These are phyloP conservation scores for Ricinus communis DNA, from an alignment of 345 rosid genomes.

Conservation along the genomic window DNA sequence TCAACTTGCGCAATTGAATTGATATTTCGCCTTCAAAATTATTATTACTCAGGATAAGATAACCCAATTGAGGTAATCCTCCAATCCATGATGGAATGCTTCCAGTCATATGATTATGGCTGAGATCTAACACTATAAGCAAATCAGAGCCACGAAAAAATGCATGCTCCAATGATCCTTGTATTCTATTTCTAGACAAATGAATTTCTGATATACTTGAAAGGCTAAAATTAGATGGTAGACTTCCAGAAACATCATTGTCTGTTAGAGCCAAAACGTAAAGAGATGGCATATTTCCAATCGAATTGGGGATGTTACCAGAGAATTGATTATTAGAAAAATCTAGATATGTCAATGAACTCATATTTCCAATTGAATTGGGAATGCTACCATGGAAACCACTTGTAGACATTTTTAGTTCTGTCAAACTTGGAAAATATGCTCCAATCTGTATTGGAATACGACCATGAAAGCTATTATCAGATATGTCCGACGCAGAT, in stretches of 20 bases:
- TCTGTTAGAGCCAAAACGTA: background rate
- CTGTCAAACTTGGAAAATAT: background rate
- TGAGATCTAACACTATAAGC: background rate
- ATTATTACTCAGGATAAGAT: conserved; percentile 24
- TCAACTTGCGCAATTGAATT: conserved; percentile 15
- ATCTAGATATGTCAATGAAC: background rate
- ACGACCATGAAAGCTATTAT: background rate
- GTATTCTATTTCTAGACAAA: conserved; percentile 5
- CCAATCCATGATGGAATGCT: conserved; percentile 24
- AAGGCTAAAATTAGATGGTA: background rate
- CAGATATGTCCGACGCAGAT: background rate
- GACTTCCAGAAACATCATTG: conserved; percentile 3
- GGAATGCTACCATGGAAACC: background rate
- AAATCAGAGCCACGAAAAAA: background rate
- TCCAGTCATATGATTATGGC: conserved; percentile 15
- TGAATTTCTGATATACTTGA: background rate
- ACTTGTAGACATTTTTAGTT: background rate
- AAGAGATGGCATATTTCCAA: background rate
- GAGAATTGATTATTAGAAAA: background rate
- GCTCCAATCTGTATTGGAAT: background rate
- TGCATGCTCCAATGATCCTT: conserved; percentile 1
- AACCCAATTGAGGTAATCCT: background rate
- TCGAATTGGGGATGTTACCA: background rate
- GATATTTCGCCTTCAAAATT: conserved; percentile 17
- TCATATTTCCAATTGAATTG: background rate